These are phyloP conservation scores for Ustanciosporium gigantosporum DNA, from an alignment of 1,284 basidiomycete genomes.

Conservation along the genomic window DNA sequence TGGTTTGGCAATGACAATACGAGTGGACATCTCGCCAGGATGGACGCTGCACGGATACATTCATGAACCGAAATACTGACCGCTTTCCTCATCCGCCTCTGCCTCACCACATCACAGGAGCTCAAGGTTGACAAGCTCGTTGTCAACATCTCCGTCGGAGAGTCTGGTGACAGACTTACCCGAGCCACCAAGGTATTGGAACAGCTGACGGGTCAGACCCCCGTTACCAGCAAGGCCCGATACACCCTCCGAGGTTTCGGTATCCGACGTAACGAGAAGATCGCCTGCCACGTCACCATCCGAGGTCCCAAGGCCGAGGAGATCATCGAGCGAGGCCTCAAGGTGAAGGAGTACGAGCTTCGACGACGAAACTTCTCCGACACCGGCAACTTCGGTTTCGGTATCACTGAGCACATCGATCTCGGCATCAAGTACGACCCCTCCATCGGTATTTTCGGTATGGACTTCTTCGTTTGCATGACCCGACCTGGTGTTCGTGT, in stretches of 20 bases:
- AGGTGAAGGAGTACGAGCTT: slow-evolving; percentile 99
- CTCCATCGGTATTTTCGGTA: slow-evolving; percentile 60
- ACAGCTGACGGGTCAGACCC: slow-evolving; percentile 98
- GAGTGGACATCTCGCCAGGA: no score
- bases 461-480: slow-evolving; percentile 68
- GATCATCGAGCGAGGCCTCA: slow-evolving; percentile 94
- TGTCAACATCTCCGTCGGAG: slow-evolving; percentile 99
- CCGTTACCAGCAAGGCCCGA: slow-evolving; percentile 98
- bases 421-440: slow-evolving; percentile 75
- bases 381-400: slow-evolving; percentile 60
- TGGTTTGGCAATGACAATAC: no score
- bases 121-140: slow-evolving; percentile 98
- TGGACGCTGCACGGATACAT: no score
- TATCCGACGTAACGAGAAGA: slow-evolving; percentile 99
- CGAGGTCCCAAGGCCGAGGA: slow-evolving; percentile 99
- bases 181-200: slow-evolving; percentile 99
- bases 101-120: no score
- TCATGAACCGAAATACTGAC: no score
- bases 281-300: slow-evolving; percentile 98
- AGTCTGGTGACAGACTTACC: slow-evolving; percentile 98
- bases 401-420: slow-evolving; percentile 78
- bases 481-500: slow-evolving; percentile 92
- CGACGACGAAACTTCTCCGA: slow-evolving; percentile 82
- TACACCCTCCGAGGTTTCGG: slow-evolving; percentile 99
- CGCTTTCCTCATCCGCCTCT: no score